phyloP scores from a whole-genome alignment of 1,284 basidiomycete species.

The Neotropicomus parvogracilis region DNA sequence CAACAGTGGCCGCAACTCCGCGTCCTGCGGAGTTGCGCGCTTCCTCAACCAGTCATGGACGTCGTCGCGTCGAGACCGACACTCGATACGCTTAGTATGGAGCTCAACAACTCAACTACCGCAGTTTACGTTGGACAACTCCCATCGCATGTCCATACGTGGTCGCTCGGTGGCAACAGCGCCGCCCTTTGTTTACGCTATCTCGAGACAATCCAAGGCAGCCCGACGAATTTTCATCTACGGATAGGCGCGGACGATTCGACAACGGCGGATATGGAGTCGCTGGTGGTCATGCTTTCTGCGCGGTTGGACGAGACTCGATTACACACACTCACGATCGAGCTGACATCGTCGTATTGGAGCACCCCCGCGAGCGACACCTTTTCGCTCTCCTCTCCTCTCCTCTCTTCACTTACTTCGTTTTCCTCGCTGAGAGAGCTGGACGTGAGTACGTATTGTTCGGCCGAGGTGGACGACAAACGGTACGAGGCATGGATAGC shows the following conservation, averaged over 20 bases:
- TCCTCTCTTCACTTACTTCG: constrained; percentile 18
- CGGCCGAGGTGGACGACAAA: constrained; percentile 22
- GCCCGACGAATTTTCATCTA: constrained; percentile 18
- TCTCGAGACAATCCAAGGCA: constrained; percentile 17
- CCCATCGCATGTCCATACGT: constrained; percentile 21
- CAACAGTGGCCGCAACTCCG: constrained; percentile 20
- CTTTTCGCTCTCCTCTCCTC: constrained; percentile 18
- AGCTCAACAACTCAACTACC: constrained; percentile 26
- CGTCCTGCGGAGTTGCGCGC: constrained; percentile 20
- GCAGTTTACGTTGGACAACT: constrained; percentile 21
- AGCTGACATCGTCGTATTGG: constrained; percentile 30
- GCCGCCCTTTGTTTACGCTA: constrained; percentile 23
- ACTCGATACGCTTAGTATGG: constrained; percentile 25
- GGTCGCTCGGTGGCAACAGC: constrained; percentile 26
- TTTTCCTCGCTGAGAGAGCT: constrained; percentile 19
- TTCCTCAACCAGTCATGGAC: constrained; percentile 26
- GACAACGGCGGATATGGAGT: constrained; percentile 15
- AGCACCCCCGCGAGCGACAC: constrained; percentile 22
- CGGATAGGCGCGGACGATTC: constrained; percentile 29
- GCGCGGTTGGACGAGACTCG: constrained; percentile 15
- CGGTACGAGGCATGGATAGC: constrained; percentile 14
- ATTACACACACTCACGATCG: constrained; percentile 15
- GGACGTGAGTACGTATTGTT: constrained; percentile 19
- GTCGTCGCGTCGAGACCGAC: constrained; percentile 8
- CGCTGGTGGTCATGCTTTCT: constrained; percentile 11